These are phyloP conservation scores for Vitis riparia DNA, from an alignment of 164 flowering plant genomes.

Conservation along the genomic window DNA sequence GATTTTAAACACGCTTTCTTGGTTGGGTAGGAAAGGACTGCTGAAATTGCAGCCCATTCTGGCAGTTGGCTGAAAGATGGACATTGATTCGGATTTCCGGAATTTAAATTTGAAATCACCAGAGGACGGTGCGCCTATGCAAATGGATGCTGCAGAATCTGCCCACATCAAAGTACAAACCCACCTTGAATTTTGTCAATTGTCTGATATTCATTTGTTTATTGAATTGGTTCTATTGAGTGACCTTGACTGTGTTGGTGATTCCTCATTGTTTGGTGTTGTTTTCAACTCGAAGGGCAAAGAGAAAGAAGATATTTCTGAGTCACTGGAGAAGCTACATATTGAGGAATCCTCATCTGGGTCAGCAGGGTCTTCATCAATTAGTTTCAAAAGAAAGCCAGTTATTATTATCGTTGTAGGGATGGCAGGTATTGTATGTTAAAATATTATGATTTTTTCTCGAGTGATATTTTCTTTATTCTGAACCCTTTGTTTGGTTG, in stretches of 20 bases:
- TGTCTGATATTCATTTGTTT: background rate
- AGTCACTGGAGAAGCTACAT: constrained; percentile 61
- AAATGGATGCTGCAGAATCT: constrained; percentile 25
- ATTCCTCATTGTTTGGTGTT: constrained; percentile 1
- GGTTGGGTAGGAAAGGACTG: background rate
- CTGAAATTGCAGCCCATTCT: background rate
- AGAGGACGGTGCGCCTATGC: constrained; percentile 25
- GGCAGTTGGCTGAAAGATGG: constrained; percentile 24
- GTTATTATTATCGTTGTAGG: constrained; percentile 86
- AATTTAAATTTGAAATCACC: constrained; percentile 10
- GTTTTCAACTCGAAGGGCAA: constrained; percentile 31
- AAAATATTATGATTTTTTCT: background rate
- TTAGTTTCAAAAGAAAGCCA: constrained; percentile 72
- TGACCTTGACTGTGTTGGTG: background rate
- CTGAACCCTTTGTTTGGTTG: too few relatives aligned
- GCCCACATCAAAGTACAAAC: constrained; percentile 10
- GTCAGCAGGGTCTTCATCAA: constrained; percentile 22
- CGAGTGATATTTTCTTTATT: too few relatives aligned
- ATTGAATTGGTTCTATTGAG: background rate
- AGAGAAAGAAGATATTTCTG: constrained; percentile 46
- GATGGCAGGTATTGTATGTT: constrained; percentile 70
- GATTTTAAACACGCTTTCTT: too few relatives aligned
- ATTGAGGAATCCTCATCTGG: constrained; percentile 47
- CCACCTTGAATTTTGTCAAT: background rate
- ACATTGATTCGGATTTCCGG: constrained; percentile 24